Evolutionary conservation across 2,329 filamentous ascomycete species (phyloP), one percentile per base, ranked within the genome.

Genomic region (Aspergillus amoenus): DNA sequence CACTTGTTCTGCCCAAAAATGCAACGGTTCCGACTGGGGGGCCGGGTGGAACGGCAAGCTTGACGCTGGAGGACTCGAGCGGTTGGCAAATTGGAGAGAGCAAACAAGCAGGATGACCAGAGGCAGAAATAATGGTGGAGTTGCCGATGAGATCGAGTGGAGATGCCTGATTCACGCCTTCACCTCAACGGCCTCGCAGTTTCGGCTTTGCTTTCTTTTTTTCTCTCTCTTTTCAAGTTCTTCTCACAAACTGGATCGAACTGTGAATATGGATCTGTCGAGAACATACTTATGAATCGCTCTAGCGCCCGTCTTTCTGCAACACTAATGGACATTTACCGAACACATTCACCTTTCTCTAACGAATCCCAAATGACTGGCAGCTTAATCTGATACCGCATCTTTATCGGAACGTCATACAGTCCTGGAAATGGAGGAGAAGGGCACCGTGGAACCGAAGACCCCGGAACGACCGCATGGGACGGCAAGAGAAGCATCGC

Each of bases 351-450:
- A 30, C 24, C 40, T 44, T 51, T 44, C 44, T 43, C 49, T 40
- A 27, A 22, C 45, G 32, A 18, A 37, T 12, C 18, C 32, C 22
- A n/a, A 24, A 6, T n/a, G 22, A 12, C 22, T 11, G 15, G 24
- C 4, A 45, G 21, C 21, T 15, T 24, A 12, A 27, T 27, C 15
- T 8, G 2, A 27, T 22, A 12, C 4, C 22, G 12, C 43, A 27
- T 8, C 43, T 39, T 24, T 49, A 43, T 21, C 15, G 18, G 45
- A 44, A 13, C 21, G 27, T 27, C 18, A 30, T 21, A 41, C 30
- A 51, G 21, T 24, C 5, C 11, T 30, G 12, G 32, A 56, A 7
- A 55, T 61, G 59, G 53, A 39, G 42, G 55, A 57, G 15, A 58
- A 54, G 40, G 24, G 34, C 27, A 21, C 30, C n/a, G 22, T 41